Evolutionary conservation across 2,329 filamentous ascomycete species (phyloP).

Genomic region (Aureobasidium sp.): DNA sequence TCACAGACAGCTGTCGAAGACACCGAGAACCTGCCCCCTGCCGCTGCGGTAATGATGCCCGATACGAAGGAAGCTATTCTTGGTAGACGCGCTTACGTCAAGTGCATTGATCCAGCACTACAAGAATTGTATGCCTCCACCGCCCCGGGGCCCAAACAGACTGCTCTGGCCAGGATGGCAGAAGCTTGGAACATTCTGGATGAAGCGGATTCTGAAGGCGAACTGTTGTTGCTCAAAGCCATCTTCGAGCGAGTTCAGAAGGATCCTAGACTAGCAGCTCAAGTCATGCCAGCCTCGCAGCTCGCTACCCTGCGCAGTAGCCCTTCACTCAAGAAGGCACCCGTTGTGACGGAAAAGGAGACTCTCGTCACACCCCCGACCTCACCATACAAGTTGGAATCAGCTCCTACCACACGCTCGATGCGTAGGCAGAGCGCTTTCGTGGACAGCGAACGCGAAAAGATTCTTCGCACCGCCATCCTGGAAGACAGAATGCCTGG

Average conservation of each 20-base stretch:
- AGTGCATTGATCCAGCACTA: slow-evolving; percentile 73
- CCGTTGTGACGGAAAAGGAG: slow-evolving; percentile 10
- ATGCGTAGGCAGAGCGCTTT: slow-evolving; percentile 31
- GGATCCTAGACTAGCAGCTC: slow-evolving; percentile 56
- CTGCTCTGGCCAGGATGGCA: slow-evolving; percentile 73
- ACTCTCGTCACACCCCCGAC: slow-evolving; percentile 7
- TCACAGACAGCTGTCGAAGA: slow-evolving; percentile 26
- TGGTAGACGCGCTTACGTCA: slow-evolving; percentile 72
- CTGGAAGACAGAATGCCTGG: slow-evolving; percentile 51
- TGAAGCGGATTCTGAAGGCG: slow-evolving; percentile 80
- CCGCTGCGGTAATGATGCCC: slow-evolving; percentile 13
- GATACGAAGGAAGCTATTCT: slow-evolving; percentile 68
- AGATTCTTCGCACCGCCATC: slow-evolving; percentile 41
- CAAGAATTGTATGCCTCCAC: slow-evolving; percentile 83
- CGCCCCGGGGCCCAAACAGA: slow-evolving; percentile 56
- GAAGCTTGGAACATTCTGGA: slow-evolving; percentile 83
- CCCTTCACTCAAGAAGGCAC: slow-evolving; percentile 16
- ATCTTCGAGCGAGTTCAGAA: slow-evolving; percentile 66
- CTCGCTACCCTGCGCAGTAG: slow-evolving; percentile 26
- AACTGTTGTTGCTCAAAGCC: slow-evolving; percentile 74
- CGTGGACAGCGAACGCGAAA: slow-evolving; percentile 14
- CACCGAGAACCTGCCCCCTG: slow-evolving; percentile 60
- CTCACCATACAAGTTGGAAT: slow-evolving; percentile 49
- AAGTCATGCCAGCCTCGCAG: slow-evolving; percentile 36
- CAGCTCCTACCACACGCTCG: slow-evolving; percentile 68